Base-by-base conservation (phyloP, 1,284 basidiomycete species). In the Ustilago vetiveriae region DNA sequence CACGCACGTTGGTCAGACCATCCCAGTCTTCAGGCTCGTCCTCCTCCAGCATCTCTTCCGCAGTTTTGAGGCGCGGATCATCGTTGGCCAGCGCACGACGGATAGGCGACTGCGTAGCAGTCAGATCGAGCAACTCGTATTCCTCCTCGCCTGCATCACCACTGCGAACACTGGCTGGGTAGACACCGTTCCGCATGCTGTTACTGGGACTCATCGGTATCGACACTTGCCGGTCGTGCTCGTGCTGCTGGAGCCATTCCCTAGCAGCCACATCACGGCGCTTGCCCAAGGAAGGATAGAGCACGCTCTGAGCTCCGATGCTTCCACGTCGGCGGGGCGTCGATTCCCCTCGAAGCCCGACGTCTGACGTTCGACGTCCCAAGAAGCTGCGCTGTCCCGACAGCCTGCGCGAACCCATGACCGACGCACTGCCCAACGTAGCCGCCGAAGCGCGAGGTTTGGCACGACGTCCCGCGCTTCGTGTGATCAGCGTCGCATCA, bases 211-310 rank as follows among this genome's bases (percentile, higher is more conserved):
- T 64, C 63, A 67, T 68, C 23, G 59, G 44, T 4, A 59, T 38
- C 29, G 57, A 50, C 53, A 60, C 35, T 27, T 71, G 57, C 6
- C 68, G 68, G n/a, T 70, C 62, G 49, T 60, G 47, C 41, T 72
- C 72, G 63, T 62, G 55, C 55, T 74, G 67, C 44, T 71, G 56
- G 44, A 94, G 84, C 76, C 92, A 96, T 77, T 94, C 92, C 7
- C 89, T 88, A 0, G 94, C 94, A 0, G 92, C 90, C 2, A 92
- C 95, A 10, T 92, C 92, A 2, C 88, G 87, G 11, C 92, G 89
- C 79, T 94, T 94, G 66, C 90, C 87, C 36, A 91, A 72, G 14
- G 68, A 71, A 21, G 68, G 62, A 43, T 71, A 66, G 74, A 81
- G 14, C 74, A 81, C 40, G 60, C 66, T 84, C 36, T 91, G 89